Evolutionary conservation across 139 green algal species (phyloP).

Genomic region (Chlorella vulgaris): DNA sequence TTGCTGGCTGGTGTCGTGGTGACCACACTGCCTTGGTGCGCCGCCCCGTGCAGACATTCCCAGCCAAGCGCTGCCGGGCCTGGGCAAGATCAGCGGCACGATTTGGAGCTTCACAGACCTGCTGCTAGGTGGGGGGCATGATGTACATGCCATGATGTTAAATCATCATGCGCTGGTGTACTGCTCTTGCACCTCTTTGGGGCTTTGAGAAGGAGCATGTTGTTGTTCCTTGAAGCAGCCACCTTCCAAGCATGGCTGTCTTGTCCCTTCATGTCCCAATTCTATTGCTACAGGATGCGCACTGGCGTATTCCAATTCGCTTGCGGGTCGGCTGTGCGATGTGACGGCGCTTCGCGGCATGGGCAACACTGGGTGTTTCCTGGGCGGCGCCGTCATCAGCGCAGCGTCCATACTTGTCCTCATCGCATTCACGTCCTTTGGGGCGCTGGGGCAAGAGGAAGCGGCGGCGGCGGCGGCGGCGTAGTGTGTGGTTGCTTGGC

Average conservation of each 20-base stretch:
- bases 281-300: conserved; percentile 52
- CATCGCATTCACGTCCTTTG: conserved; percentile 63
- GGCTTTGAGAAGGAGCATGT: too few relatives aligned
- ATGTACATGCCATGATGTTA: background rate
- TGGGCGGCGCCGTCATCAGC: conserved; percentile 61
- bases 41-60: conserved; percentile 67
- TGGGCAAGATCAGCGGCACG: conserved; percentile 78
- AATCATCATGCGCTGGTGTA: background rate
- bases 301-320: conserved; percentile 71
- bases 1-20: background rate
- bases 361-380: conserved; percentile 83
- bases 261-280: background rate
- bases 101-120: conserved; percentile 86
- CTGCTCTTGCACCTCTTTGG: too few relatives aligned
- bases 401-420: conserved; percentile 57
- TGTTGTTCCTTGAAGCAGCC: too few relatives aligned
- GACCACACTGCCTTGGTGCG: too few relatives aligned
- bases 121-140: conserved; percentile 61
- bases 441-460: conserved; percentile 60
- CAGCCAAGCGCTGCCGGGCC: conserved; percentile 49
- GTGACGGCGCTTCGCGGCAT: conserved; percentile 44
- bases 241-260: background rate
- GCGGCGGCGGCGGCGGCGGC: background rate
- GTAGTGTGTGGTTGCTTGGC: too few relatives aligned
- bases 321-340: conserved; percentile 77